Evolutionary conservation across 352 stramenopile genomes (phyloP).

Genomic region (Pythium plurisporium): DNA sequence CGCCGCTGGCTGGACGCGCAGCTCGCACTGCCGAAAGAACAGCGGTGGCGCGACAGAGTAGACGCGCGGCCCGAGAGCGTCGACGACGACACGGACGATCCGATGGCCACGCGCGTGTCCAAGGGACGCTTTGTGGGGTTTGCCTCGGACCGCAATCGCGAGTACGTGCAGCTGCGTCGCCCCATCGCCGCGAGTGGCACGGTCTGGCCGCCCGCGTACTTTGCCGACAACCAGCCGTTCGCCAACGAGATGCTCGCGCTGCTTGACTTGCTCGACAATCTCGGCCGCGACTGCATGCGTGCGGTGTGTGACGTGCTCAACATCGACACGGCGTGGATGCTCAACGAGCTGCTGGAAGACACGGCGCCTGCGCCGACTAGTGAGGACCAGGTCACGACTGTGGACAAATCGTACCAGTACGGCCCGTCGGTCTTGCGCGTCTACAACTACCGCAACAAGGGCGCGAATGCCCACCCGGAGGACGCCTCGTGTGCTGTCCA

Average conservation of each 20-base stretch:
- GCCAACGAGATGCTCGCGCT: slow-evolving; percentile 54
- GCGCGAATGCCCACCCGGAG: slow-evolving; percentile 26
- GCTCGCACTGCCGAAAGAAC: slow-evolving; percentile 34
- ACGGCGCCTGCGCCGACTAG: slow-evolving; percentile 26
- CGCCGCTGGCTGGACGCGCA: slow-evolving; percentile 58
- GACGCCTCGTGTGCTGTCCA: slow-evolving; percentile 73
- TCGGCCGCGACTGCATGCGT: slow-evolving; percentile 73
- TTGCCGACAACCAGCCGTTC: slow-evolving; percentile 48
- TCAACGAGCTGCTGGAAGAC: slow-evolving; percentile 68
- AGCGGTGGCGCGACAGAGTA: slow-evolving; percentile 72
- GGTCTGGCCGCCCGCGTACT: slow-evolving; percentile 71
- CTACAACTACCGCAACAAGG: slow-evolving; percentile 85
- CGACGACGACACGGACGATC: slow-evolving; percentile 18
- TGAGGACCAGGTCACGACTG: slow-evolving; percentile 20
- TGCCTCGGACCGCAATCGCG: slow-evolving; percentile 58
- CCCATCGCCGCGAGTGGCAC: slow-evolving; percentile 63
- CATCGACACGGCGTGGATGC: slow-evolving; percentile 55
- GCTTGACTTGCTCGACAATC: slow-evolving; percentile 53
- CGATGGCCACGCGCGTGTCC: slow-evolving; percentile 36
- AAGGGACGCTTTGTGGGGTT: slow-evolving; percentile 73
- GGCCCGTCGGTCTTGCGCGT: slow-evolving; percentile 76
- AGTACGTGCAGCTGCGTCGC: slow-evolving; percentile 73
- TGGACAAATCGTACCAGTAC: slow-evolving; percentile 64
- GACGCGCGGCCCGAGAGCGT: slow-evolving; percentile 27
- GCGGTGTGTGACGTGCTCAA: slow-evolving; percentile 69